These are phyloP conservation scores for Sanghuangporus weigelae DNA, from an alignment of 1,284 basidiomycete species.

Conservation along the genomic window DNA sequence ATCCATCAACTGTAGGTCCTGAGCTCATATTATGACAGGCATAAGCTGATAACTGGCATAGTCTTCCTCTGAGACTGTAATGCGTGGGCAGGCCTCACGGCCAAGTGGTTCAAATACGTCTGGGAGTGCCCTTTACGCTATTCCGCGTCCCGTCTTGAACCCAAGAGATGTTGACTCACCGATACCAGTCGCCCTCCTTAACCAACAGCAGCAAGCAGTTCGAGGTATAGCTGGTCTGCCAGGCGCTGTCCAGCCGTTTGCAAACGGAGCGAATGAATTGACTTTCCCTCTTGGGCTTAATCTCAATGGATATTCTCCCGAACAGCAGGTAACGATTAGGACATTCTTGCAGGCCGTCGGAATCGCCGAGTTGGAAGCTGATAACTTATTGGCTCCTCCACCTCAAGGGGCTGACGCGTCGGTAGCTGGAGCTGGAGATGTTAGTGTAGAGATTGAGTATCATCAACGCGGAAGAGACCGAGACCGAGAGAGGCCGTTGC, in stretches of 20 bases:
- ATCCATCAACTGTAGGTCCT: background rate
- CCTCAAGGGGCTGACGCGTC: background rate
- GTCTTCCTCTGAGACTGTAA: background rate
- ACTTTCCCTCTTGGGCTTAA: background rate
- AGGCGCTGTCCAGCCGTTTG: background rate
- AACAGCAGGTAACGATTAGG: constrained; percentile 1
- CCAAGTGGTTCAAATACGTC: background rate
- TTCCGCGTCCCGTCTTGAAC: background rate
- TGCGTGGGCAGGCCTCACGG: background rate
- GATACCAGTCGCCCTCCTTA: background rate
- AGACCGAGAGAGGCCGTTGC: background rate
- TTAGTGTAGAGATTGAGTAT: background rate
- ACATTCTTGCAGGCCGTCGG: constrained; percentile 7
- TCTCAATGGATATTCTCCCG: background rate
- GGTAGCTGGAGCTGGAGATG: background rate
- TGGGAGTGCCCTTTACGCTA: background rate
- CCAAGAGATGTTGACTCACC: background rate
- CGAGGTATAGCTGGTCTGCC: background rate
- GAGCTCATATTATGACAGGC: background rate
- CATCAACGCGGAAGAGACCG: background rate
- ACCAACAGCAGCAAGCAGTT: background rate
- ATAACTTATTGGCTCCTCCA: background rate
- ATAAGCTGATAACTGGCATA: background rate
- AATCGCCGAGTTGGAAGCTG: background rate
- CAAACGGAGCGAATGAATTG: background rate